Evolutionary conservation across 306 rosid genomes (phyloP).

Genomic region (Ochetophila trinervis): DNA sequence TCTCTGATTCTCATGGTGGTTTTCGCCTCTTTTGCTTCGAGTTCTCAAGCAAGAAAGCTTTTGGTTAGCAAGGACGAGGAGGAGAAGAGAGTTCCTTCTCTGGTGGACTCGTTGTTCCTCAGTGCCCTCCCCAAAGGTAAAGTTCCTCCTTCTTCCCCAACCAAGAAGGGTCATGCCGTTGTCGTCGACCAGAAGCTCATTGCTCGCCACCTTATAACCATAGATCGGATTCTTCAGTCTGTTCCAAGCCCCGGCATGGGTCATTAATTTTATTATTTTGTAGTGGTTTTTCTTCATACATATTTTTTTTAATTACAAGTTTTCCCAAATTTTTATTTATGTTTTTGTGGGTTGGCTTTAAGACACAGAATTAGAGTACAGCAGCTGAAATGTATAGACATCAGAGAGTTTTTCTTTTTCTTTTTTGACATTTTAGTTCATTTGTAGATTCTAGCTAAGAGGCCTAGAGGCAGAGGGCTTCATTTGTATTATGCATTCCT

Average conservation of each 20-base stretch:
- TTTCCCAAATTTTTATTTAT: not conserved
- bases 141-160: constrained; percentile 68
- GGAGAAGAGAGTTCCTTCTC: constrained; percentile 2
- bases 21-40: constrained; percentile 32
- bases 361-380: too few relatives aligned
- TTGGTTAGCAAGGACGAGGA: constrained; percentile 9
- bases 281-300: not conserved
- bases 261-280: constrained; percentile 28
- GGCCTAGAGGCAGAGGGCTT: too few relatives aligned
- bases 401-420: too few relatives aligned
- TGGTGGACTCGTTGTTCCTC: constrained; percentile 35
- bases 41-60: constrained; percentile 51
- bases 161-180: constrained; percentile 59
- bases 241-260: constrained; percentile 93
- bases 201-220: constrained; percentile 51
- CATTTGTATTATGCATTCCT: too few relatives aligned
- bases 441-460: too few relatives aligned
- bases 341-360: too few relatives aligned
- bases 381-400: too few relatives aligned
- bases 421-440: too few relatives aligned
- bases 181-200: constrained; percentile 58
- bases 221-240: constrained; percentile 47
- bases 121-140: constrained; percentile 76
- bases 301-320: constrained; percentile 5
- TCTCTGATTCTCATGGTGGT: constrained; percentile 34